Base-by-base conservation (phyloP, 2,329 filamentous ascomycete species). In the Ophiostoma australiae region DNA sequence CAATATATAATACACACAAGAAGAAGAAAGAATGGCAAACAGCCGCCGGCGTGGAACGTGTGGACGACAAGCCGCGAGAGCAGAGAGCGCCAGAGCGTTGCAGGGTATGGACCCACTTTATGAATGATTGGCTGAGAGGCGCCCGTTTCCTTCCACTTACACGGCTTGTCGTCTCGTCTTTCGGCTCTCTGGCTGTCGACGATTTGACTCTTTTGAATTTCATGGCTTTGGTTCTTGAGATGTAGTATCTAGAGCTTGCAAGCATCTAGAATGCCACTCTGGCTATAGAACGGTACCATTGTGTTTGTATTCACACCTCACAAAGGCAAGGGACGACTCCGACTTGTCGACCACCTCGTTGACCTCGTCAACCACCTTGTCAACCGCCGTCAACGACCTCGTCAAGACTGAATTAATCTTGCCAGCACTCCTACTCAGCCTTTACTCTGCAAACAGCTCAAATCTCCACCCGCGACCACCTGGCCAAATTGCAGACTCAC, bases 81-180 rank as follows among this genome's bases (percentile, higher is more conserved):
- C 27, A 15, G 39, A 13, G 39, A 66, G 63, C 63, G 20, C 23
- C n/a, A 27, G 20, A 48, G 17, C 17, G 61, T 37, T 20, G 27
- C 20, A 39, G 52, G 33, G 23, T 10, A 27, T 20, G 6, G 44
- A 39, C 48, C 69, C 69, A 61, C 69, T 55, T 58, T 4, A n/a
- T 8, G 11, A 61, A 35, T 61, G 63, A 70, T 69, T 68, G 65
- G 68, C 37, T 37, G 70, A 70, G 55, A 70, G 70, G 37, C 31
- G 33, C 15, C 55, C 17, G 35, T 37, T 23, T 5, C 23, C 15
- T 41, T 20, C 37, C 61, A 69, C 67, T 67, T 71, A 67, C 70
- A 71, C 68, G 44, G 13, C 4, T 33, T 15, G 23, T 23, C 11
- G 55, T 48, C n/a, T 58, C 37, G 4, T 58, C 37, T 23, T 35